Evolutionary conservation across 176 grass and related monocot species (phyloP), one percentile per base, ranked within the genome.

Genomic region (Oryza coarctata): DNA sequence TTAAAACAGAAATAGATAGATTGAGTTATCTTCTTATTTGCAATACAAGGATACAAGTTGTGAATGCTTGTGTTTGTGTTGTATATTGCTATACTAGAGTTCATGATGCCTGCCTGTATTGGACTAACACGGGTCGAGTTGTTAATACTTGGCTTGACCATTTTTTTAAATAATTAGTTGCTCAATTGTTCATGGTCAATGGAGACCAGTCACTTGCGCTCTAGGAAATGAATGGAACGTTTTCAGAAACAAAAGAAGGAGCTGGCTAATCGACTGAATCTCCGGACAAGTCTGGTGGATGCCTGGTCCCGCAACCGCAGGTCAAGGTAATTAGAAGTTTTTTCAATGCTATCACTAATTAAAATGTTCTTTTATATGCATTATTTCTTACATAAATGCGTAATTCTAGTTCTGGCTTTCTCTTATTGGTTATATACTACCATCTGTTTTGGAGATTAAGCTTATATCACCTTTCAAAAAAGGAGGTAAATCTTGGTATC

Each of bases 221-320:
- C 61, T 57, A 49, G 63, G 47, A 36, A 41, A 79, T 81, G 5
- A 68, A 74, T 68, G 77, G 27, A 93, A 86, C 82, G 49, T 74
- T 75, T 71, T 65, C 89, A 94, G 92, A 87, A 75, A 63, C 84
- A 85, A 55, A 82, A 82, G 78, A 81, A 85, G 52, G 84, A 77
- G 31, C 65, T 94, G 63, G 92, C 92, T 14, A 77, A 76, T 52
- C 89, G 67, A 67, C 73, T 94, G 55, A 87, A 86, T 87, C 60
- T 89, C 58, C 39, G 81, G 36, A 44, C 30, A 11, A 85, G 84
- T 39, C 92, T 89, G 67, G 87, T 91, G 40, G 84, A 87, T 17
- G 69, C 78, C 20, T 91, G 89, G 92, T 89, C 89, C 45, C 55
- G 87, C 25, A 91, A 87, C 72, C 89, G 87, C 55, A 86, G 89